These are phyloP conservation scores for Zoysia japonica DNA, from an alignment of 176 grass and related monocot genomes.

Conservation along the genomic window DNA sequence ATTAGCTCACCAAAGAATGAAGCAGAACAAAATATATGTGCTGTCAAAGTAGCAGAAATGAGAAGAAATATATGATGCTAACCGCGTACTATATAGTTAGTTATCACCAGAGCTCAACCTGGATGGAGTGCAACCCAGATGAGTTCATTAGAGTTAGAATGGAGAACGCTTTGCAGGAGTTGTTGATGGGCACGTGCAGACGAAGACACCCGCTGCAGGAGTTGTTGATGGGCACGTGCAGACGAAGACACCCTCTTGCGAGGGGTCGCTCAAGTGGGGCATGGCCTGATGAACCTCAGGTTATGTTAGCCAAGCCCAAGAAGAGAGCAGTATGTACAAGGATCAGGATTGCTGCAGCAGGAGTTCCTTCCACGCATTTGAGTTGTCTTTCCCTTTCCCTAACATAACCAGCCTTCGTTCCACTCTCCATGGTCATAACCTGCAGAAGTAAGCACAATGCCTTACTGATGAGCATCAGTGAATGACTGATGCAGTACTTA, in stretches of 20 bases:
- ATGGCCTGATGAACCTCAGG: constrained; percentile 22
- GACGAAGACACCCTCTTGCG: constrained; percentile 34
- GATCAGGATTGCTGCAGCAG: neutral
- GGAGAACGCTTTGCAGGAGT: constrained; percentile 58
- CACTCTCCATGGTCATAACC: constrained; percentile 30
- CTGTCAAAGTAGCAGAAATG: constrained; percentile 24
- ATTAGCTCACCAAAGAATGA: neutral
- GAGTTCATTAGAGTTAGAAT: constrained; percentile 50
- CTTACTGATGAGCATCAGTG: neutral
- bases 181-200: constrained; percentile 71
- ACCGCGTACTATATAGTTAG: constrained; percentile 11
- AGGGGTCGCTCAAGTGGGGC: constrained; percentile 37
- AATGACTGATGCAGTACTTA: neutral
- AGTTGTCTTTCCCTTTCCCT: constrained; percentile 10
- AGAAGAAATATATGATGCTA: neutral
- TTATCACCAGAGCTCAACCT: constrained; percentile 45
- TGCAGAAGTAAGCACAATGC: constrained; percentile 18
- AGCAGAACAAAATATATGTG: constrained; percentile 16
- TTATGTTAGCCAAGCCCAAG: constrained; percentile 27
- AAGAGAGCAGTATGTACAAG: constrained; percentile 32
- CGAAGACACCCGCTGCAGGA: constrained; percentile 42
- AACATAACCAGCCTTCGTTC: constrained; percentile 1
- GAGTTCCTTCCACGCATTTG: neutral
- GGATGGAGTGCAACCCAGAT: constrained; percentile 12
- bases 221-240: constrained; percentile 73